phyloP scores from a whole-genome alignment of 106 monocot species.

The Alisma plantagoaquatica region DNA sequence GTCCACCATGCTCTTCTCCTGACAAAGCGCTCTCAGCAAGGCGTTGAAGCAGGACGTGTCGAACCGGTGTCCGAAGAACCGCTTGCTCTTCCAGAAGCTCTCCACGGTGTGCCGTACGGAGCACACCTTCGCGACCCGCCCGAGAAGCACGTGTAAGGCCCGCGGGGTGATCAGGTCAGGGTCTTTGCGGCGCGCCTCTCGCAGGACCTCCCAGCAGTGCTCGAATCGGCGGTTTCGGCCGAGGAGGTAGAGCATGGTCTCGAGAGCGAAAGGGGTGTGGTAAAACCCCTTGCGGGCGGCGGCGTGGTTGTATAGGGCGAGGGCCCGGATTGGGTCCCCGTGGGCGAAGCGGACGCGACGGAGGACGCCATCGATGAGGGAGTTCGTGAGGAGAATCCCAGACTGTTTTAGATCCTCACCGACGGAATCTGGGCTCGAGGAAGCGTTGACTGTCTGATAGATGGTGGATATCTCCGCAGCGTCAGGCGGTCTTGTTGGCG shows the following conservation, averaged over 20 bases:
- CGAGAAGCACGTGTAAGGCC: slow-evolving; percentile 52
- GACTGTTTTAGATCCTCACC: slow-evolving; percentile 22
- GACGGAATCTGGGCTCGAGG: slow-evolving; percentile 34
- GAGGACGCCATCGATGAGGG: slow-evolving; percentile 61
- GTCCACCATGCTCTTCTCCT: slow-evolving; percentile 83
- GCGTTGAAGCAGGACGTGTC: slow-evolving; percentile 64
- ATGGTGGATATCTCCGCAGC: slow-evolving; percentile 15
- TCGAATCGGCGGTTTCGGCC: slow-evolving; percentile 56
- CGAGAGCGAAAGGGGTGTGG: slow-evolving; percentile 47
- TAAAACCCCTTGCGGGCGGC: slow-evolving; percentile 19
- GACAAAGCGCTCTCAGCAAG: slow-evolving; percentile 57
- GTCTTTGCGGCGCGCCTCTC: slow-evolving; percentile 24
- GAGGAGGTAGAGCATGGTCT: slow-evolving; percentile 79
- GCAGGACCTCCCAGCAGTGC: slow-evolving; percentile 32
- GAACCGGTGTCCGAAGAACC: slow-evolving; percentile 14
- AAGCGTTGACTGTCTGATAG: slow-evolving; percentile 48
- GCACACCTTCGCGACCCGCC: slow-evolving; percentile 69
- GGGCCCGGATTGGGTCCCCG: slow-evolving; percentile 40
- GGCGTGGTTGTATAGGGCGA: slow-evolving; percentile 42
- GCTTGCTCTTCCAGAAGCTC: slow-evolving; percentile 45
- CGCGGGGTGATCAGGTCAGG: slow-evolving; percentile 32
- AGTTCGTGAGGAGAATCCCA: slow-evolving; percentile 32
- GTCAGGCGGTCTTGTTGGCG: neutral
- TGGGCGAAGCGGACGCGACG: slow-evolving; percentile 55
- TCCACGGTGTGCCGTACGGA: slow-evolving; percentile 66